These are phyloP conservation scores for Nephelium lappaceum DNA, from an alignment of 345 rosid genomes.

Conservation along the genomic window DNA sequence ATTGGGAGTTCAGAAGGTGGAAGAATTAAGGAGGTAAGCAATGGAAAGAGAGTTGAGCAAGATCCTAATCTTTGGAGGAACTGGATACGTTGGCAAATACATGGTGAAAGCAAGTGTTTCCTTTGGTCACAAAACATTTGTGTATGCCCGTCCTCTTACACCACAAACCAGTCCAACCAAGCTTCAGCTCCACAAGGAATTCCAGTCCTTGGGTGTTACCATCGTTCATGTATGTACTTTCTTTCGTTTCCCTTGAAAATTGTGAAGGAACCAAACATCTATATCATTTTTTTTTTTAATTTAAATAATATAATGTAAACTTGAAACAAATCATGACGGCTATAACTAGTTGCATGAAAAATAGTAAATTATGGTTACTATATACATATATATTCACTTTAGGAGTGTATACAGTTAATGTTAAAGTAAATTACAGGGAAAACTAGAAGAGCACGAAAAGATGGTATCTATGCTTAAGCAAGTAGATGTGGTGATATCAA, in stretches of 20 bases:
- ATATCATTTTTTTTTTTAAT: no score
- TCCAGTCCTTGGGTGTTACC: slow-evolving; percentile 34
- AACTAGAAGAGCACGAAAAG: slow-evolving; percentile 44
- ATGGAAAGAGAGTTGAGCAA: slow-evolving; percentile 18
- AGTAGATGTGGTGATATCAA: slow-evolving; percentile 50
- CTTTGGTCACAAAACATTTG: slow-evolving; percentile 31
- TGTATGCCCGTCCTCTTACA: slow-evolving; percentile 36
- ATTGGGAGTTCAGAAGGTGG: neutral
- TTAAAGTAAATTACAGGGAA: slow-evolving; percentile 26
- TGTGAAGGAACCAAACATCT: no score
- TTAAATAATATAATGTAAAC: no score
- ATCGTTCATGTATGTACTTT: slow-evolving; percentile 24
- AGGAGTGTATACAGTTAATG: no score
- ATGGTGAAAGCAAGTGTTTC: slow-evolving; percentile 39
- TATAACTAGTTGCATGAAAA: no score
- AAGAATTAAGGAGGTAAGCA: neutral
- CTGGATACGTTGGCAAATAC: slow-evolving; percentile 42
- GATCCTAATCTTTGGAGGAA: slow-evolving; percentile 43
- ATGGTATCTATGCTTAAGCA: slow-evolving; percentile 26
- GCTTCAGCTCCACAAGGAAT: slow-evolving; percentile 18
- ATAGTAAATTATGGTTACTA: no score
- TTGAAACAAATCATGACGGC: no score
- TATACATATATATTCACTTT: no score
- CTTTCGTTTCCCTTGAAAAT: neutral
- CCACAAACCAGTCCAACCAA: slow-evolving; percentile 14